Conservation (phyloP, 352 stramenopile genomes). For the Globisporangium barbulae region DNA sequence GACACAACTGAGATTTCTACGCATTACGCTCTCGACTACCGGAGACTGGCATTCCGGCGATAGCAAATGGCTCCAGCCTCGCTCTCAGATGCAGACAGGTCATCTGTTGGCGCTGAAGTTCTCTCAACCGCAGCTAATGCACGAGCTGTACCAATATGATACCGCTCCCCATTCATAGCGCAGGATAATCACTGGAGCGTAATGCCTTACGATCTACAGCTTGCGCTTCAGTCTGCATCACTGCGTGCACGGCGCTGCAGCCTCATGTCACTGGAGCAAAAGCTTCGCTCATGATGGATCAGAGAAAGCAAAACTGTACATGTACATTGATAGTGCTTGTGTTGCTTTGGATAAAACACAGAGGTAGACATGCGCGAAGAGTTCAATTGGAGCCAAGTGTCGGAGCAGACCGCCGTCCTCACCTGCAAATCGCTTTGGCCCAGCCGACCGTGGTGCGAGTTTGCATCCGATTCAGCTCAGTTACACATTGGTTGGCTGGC, state of each 20-base stretch:
- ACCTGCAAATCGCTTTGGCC: not conserved
- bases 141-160: not conserved
- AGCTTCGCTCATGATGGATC: not conserved
- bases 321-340: not conserved
- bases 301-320: not conserved
- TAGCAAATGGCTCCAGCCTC: not conserved
- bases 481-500: not conserved
- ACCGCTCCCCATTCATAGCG: not conserved
- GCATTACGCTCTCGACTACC: not conserved
- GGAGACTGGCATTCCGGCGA: not conserved
- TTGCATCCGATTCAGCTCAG: not conserved
- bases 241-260: not conserved
- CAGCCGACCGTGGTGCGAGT: not conserved
- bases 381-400: not conserved
- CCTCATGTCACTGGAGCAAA: not conserved
- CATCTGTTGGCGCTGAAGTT: not conserved
- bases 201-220: too few relatives aligned
- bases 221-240: too few relatives aligned
- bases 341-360: not conserved
- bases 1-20: not conserved
- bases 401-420: not conserved
- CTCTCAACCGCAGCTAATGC: not conserved
- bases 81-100: not conserved
- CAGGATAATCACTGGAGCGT: not conserved
- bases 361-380: not conserved